Evolutionary conservation across 305 asterid genomes (phyloP).

Genomic region (Stenogyne calaminthoides): DNA sequence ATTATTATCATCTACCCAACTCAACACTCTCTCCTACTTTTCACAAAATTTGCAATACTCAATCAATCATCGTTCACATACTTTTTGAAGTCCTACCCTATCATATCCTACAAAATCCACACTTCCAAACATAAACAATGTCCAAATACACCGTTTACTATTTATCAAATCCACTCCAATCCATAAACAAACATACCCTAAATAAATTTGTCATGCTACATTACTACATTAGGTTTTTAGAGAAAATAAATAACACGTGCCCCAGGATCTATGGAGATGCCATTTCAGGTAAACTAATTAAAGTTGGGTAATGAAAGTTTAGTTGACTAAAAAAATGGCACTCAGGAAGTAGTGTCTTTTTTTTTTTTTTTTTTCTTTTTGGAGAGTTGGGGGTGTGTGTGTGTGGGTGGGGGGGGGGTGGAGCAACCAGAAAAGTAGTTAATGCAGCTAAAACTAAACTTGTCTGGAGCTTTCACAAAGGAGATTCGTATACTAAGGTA

Average conservation of each 20-base stretch:
- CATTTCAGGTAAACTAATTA: slow-evolving; percentile 8
- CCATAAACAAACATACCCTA: no score
- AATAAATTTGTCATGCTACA: slow-evolving; percentile 1
- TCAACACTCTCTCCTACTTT: no score
- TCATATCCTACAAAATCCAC: no score
- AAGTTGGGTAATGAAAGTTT: slow-evolving; percentile 5
- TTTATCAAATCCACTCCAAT: no score
- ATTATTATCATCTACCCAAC: no score
- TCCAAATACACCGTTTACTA: no score
- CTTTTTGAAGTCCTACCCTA: no score
- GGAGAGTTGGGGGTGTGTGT: no score
- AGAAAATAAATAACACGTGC: slow-evolving; percentile 10
- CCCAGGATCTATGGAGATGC: slow-evolving; percentile 6
- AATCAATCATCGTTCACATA: no score
- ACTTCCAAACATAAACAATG: no score
- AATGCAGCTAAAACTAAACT: slow-evolving; percentile 17
- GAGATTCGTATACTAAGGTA: slow-evolving; percentile 5
- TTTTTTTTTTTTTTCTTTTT: no score
- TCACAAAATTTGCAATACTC: no score
- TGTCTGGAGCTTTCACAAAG: slow-evolving; percentile 7
- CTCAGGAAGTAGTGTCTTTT: not conserved
- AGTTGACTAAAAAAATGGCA: slow-evolving; percentile 11
- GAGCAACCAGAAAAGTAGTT: slow-evolving; percentile 3
- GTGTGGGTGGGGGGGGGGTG: not conserved
- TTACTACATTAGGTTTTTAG: not conserved